Base-by-base conservation (phyloP, 78 protist species). In the Dictyostelium purpureum region DNA sequence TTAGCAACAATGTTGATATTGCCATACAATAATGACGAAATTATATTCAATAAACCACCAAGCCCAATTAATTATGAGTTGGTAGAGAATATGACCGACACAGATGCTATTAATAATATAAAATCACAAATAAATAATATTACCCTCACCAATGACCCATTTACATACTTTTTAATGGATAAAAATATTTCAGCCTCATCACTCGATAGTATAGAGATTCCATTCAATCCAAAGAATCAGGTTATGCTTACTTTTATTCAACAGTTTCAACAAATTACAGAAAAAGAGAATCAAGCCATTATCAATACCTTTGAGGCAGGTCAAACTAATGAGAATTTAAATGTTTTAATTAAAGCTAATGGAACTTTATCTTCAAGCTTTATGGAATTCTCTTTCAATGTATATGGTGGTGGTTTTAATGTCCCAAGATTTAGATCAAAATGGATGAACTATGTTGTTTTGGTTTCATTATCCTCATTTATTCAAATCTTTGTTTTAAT, bases 401-500 rank as follows among this genome's bases (percentile, higher is more conserved):
- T 40, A 0, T 19, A 67, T 3, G 33, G 40, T 16, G 21, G 37
- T 37, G 75, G 54, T 19, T 38, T 40, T n/a, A 38, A 40, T 24
- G 35, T 77, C 47, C 42, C 70, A 4, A 24, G 24, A 1, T 69
- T 66, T 57, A 10, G 70, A 33, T 52, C 77, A 21, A 90, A 77
- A 70, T 42, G 77, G 75, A 45, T 85, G 42, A 85, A 85, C 42
- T 78, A 78, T 35, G 51, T 79, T 24, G 66, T 91, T 1, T 67
- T 91, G 89, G 88, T 91, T 4, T 65, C 87, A 26, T 28, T 77
- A 24, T 65, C 47, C 42, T 77, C 88, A 33, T 69, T 93, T 59
- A 19, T 83, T 10, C 85, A 94, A 77, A 79, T 89, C 21, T 61
- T 89, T 28, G 87, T 88, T 4, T 31, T 79, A 7, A 52, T 94